These are phyloP conservation scores for Solanum pennellii DNA, from an alignment of 257 asterid species.

Conservation along the genomic window DNA sequence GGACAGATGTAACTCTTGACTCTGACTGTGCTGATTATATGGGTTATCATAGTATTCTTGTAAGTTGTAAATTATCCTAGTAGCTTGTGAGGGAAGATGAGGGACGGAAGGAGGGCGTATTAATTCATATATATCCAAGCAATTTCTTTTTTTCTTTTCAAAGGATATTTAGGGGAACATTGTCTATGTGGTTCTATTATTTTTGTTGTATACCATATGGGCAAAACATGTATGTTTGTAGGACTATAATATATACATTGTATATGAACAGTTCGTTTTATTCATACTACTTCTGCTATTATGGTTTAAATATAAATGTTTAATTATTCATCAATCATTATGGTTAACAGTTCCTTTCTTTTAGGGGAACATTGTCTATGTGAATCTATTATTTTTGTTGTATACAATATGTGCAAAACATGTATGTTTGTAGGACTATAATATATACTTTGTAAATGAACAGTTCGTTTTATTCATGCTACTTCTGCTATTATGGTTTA, in stretches of 20 bases:
- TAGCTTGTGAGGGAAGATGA: constrained; percentile 27
- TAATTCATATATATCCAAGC: constrained; percentile 15
- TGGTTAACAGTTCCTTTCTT: too few species aligned
- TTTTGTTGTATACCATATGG: constrained; percentile 55
- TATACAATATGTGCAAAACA: constrained; percentile 35
- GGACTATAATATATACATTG: not conserved
- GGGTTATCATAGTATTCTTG: constrained; percentile 14
- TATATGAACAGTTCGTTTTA: not conserved
- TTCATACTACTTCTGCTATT: not conserved
- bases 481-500: not conserved
- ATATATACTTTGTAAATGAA: not conserved
- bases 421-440: not conserved
- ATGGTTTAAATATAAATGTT: not conserved
- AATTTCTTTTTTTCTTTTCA: constrained; percentile 20
- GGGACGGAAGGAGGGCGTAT: not conserved
- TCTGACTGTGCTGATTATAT: constrained; percentile 26
- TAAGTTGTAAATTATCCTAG: constrained; percentile 55
- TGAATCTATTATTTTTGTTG: constrained; percentile 58
- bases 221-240: not conserved
- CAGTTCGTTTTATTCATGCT: not conserved
- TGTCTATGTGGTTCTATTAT: constrained; percentile 52
- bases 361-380: constrained; percentile 21
- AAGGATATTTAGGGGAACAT: not conserved
- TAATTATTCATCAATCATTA: too few species aligned
- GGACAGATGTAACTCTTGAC: constrained; percentile 57